phyloP scores from a whole-genome alignment of 257 asterid genomes.

The Forsythia viridissima region DNA sequence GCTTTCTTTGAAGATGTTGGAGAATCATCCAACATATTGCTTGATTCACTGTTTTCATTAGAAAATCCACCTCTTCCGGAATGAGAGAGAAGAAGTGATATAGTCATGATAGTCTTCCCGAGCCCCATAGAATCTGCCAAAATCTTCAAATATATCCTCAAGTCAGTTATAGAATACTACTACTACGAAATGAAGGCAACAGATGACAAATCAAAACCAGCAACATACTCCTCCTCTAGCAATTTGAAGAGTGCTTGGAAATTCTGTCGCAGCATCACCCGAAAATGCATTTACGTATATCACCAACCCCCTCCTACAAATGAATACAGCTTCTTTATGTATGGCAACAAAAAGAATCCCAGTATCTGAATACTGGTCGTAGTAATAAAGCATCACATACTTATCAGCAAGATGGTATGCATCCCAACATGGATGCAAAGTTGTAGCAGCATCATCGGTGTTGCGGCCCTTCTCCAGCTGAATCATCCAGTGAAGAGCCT shows the following conservation, averaged over 20 bases:
- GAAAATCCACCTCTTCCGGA: slow-evolving; percentile 63
- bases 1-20: slow-evolving; percentile 53
- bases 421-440: slow-evolving; percentile 96
- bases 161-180: slow-evolving; percentile 29
- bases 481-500: slow-evolving; percentile 95
- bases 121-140: slow-evolving; percentile 99
- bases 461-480: slow-evolving; percentile 74
- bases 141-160: slow-evolving; percentile 55
- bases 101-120: slow-evolving; percentile 95
- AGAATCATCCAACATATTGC: slow-evolving; percentile 42
- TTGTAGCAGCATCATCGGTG: slow-evolving; percentile 68
- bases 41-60: slow-evolving; percentile 43
- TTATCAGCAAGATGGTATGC: slow-evolving; percentile 79
- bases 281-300: slow-evolving; percentile 84
- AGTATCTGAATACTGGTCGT: slow-evolving; percentile 6
- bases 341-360: slow-evolving; percentile 6
- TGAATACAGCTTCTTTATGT: slow-evolving; percentile 15
- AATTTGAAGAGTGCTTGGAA: slow-evolving; percentile 93
- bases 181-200: slow-evolving; percentile 11
- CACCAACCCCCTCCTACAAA: slow-evolving; percentile 73
- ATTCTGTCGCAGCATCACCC: slow-evolving; percentile 87
- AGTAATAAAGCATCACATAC: slow-evolving; percentile 42
- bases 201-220: slow-evolving; percentile 25
- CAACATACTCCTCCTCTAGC: slow-evolving; percentile 97
- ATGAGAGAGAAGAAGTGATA: slow-evolving; percentile 79